Conservation (phyloP, 306 rosid species). For the Corylus heterophylla region DNA sequence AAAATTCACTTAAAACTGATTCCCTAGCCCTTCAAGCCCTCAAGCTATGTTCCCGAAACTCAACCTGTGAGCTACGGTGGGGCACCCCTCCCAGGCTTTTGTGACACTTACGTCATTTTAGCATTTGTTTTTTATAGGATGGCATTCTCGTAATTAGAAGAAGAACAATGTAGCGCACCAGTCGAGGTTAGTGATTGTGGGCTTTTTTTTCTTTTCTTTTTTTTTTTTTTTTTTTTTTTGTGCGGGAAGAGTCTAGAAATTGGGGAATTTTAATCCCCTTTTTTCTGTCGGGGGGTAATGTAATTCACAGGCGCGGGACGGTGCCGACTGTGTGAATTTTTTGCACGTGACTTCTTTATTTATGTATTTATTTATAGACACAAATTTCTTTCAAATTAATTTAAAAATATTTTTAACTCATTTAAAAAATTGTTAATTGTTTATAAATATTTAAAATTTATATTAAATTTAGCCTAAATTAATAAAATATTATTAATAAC, state of each 20-base stretch:
- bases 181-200: not conserved
- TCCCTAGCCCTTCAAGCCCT: not conserved
- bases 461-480: too few species aligned
- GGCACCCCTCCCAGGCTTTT: not conserved
- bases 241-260: not conserved
- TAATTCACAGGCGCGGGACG: not conserved
- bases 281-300: not conserved
- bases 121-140: not conserved
- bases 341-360: too few species aligned
- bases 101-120: conserved; percentile 9
- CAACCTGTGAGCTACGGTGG: not conserved
- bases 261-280: not conserved
- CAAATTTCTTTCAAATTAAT: too few species aligned
- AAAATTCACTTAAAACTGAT: not conserved
- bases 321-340: not conserved
- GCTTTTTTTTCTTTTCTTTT: too few species aligned
- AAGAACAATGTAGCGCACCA: not conserved
- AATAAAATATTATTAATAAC: too few species aligned
- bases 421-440: too few species aligned
- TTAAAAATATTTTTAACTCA: too few species aligned
- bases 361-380: too few species aligned
- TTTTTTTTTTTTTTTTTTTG: not conserved
- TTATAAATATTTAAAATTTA: too few species aligned
- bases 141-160: too few species aligned
- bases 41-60: conserved; percentile 7